Evolutionary conservation across 2,329 filamentous ascomycete species (phyloP), one percentile per base, ranked within the genome.

Genomic region (Graphilbum ipis-grandicollis): DNA sequence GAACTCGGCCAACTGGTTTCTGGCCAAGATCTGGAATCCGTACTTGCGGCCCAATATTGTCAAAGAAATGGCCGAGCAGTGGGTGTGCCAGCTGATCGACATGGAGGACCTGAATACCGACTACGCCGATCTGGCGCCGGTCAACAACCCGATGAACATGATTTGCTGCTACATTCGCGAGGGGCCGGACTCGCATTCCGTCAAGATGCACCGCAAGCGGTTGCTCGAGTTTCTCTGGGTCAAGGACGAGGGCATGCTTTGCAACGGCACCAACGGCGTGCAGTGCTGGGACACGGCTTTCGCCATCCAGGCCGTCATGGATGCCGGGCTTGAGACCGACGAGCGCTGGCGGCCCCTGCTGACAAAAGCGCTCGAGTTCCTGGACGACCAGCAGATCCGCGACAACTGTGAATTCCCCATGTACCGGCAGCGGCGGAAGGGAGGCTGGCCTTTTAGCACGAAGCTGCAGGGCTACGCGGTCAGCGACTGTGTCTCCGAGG

Each of bases 201-300:
- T 93, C 21, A 68, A 70, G 34, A 70, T 79, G 30, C 88, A 94
- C 50, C 63, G 82, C 9, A 82, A 94, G 48, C 73, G 84, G 4
- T 56, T 93, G 12, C 68, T 82, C 31, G 90, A 98, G 49, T 92
- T 78, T 43, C 56, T 98, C 22, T 98, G 90, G 86, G 66, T 98
- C 35, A 93, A 92, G 44, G 56, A 75, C 25, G 86, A 94, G 52
- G 90, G 90, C 6, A 84, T 98, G 82, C 66, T 96, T 34, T 79
- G 79, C 57, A 94, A 94, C 48, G 90, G 90, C 28, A 98, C 90
- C 9, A 96, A 98, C 47, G 90, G 90, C n/a, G 86, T 96, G 2
- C 90, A 98, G 56, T 80, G 76, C 44, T 98, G 90, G 90, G 90
- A 98, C 52, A 98, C 90, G 0, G 71, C 85, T 1, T 96, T 96